These are phyloP conservation scores for Exsudoporus frostii DNA, from an alignment of 768 basidiomycete species.

Conservation along the genomic window DNA sequence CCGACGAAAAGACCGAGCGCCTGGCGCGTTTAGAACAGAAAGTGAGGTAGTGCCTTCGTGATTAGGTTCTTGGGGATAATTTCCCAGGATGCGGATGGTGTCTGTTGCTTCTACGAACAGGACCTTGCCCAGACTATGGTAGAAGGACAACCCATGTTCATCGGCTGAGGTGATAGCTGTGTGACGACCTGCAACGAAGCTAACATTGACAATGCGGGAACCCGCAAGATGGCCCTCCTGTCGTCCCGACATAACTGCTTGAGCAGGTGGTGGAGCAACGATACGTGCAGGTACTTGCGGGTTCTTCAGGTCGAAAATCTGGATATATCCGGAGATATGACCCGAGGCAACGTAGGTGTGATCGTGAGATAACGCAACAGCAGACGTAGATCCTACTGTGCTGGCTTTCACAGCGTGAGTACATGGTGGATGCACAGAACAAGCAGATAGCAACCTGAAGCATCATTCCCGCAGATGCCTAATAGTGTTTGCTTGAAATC, in stretches of 20 bases:
- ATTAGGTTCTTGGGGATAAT: constrained; percentile 61
- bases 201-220: constrained; percentile 75
- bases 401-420: constrained; percentile 43
- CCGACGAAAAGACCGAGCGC: constrained; percentile 36
- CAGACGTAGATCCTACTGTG: constrained; percentile 74
- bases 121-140: constrained; percentile 90
- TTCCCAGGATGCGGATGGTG: constrained; percentile 88
- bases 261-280: constrained; percentile 64
- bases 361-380: constrained; percentile 87
- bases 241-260: constrained; percentile 68
- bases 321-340: constrained; percentile 79
- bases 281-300: constrained; percentile 66
- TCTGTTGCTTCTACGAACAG: constrained; percentile 95
- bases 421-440: constrained; percentile 10
- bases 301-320: constrained; percentile 77
- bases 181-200: constrained; percentile 87
- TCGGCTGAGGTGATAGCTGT: constrained; percentile 92
- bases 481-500: constrained; percentile 87
- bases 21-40: constrained; percentile 18
- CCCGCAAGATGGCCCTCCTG: constrained; percentile 84
- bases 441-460: constrained; percentile 46
- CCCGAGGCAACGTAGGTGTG: constrained; percentile 91
- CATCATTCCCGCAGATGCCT: constrained; percentile 72
- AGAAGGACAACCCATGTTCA: constrained; percentile 89
- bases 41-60: constrained; percentile 1